Evolutionary conservation across 345 rosid species (phyloP).

Genomic region (Brassica carinata): DNA sequence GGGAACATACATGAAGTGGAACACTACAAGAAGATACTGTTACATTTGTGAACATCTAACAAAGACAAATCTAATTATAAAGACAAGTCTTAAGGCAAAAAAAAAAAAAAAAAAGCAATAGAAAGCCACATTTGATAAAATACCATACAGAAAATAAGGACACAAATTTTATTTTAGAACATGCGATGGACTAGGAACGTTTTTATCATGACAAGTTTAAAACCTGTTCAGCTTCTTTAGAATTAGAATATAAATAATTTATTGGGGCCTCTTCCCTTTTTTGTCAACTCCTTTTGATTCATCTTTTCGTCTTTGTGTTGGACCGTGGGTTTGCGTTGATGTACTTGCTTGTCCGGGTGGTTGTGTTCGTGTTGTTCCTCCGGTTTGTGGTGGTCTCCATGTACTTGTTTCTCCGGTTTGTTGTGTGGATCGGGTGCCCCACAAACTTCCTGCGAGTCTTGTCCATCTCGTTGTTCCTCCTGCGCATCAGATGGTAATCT

Average conservation of each 20-base stretch:
- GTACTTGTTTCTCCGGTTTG: background rate
- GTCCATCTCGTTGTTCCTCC: background rate
- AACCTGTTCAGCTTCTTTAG: background rate
- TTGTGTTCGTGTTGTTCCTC: background rate
- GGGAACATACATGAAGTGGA: too few species aligned
- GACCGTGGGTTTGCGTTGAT: background rate
- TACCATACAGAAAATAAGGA: background rate
- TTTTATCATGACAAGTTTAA: background rate
- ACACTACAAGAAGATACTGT: too few species aligned
- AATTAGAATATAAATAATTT: background rate
- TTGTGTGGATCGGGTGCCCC: background rate
- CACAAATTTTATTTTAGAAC: background rate
- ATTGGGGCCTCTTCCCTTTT: background rate
- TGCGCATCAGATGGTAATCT: background rate
- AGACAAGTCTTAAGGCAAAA: background rate
- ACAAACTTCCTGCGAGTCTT: background rate
- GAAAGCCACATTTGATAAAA: background rate
- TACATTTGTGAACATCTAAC: too few species aligned
- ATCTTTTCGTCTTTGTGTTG: background rate
- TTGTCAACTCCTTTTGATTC: background rate
- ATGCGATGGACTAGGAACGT: too few species aligned
- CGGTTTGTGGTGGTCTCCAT: background rate
- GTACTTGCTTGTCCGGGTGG: background rate
- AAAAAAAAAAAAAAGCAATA: background rate
- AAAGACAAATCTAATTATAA: too few species aligned